Percentiles rank a stretch among this genome's conserved stretches.
phyloP scores from a whole-genome alignment of 208 protist species.

The Lotmaria passim region DNA sequence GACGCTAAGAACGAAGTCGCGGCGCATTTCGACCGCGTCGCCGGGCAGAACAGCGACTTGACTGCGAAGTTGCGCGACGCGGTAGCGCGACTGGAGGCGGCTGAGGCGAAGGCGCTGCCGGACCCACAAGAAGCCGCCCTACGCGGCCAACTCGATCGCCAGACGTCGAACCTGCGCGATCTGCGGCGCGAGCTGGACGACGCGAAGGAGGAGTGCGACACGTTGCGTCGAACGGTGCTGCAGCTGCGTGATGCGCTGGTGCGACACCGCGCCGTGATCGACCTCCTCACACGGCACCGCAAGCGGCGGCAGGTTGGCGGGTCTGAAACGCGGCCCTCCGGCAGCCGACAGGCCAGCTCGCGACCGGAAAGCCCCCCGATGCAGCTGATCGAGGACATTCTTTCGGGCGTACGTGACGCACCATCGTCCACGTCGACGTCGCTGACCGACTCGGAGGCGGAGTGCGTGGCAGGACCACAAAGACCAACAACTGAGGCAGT shows the following conservation, averaged over 20 bases:
- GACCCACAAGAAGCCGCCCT: constrained; percentile 38
- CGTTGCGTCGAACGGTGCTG: constrained; percentile 40
- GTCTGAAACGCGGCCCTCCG: neutral
- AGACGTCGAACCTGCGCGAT: constrained; percentile 40
- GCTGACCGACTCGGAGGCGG: neutral
- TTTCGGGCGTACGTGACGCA: constrained; percentile 35
- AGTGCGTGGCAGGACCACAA: too few species aligned
- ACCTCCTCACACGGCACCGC: constrained; percentile 43
- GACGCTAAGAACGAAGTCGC: constrained; percentile 32
- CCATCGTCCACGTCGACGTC: constrained; percentile 15
- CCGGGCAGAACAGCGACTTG: constrained; percentile 44
- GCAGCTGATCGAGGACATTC: constrained; percentile 46
- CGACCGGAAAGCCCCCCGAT: constrained; percentile 12
- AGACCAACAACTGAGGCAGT: too few species aligned
- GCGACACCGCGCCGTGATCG: constrained; percentile 59
- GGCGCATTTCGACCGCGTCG: constrained; percentile 40
- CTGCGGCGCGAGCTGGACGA: constrained; percentile 45
- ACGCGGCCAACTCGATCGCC: constrained; percentile 42
- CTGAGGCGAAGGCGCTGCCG: constrained; percentile 13
- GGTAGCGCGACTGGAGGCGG: constrained; percentile 12
- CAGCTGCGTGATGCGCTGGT: constrained; percentile 46
- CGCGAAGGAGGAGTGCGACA: constrained; percentile 31
- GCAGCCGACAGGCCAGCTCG: neutral
- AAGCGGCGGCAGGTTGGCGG: neutral
- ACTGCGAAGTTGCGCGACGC: constrained; percentile 26